Percentiles rank a stretch among this genome's conserved stretches.
phyloP scores from a whole-genome alignment of 148 eudicot species.

The Silene uniflora region DNA sequence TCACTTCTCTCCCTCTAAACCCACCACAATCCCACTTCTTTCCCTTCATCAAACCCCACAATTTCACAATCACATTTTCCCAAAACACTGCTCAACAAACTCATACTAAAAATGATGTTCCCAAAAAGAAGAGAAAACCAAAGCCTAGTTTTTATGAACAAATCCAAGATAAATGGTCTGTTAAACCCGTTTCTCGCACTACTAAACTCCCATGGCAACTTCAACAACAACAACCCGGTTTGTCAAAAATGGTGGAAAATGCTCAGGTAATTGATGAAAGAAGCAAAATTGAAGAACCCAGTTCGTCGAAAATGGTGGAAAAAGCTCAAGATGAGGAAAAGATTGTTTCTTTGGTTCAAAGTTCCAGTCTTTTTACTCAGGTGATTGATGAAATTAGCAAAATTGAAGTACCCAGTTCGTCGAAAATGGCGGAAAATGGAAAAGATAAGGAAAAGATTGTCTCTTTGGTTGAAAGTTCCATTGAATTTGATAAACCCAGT shows the following conservation, averaged over 20 bases:
- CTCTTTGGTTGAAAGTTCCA: background rate
- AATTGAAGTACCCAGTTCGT: slow-evolving; percentile 7
- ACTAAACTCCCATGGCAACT: slow-evolving; percentile 72
- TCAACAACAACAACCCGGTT: slow-evolving; percentile 16
- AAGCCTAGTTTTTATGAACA: slow-evolving; percentile 79
- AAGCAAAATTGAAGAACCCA: background rate
- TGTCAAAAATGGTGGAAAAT: background rate
- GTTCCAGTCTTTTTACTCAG: background rate
- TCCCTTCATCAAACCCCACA: slow-evolving; percentile 29
- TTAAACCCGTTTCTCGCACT: slow-evolving; percentile 37
- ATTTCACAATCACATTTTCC: slow-evolving; percentile 37
- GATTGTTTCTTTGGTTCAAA: slow-evolving; percentile 8
- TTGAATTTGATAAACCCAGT: slow-evolving; percentile 8
- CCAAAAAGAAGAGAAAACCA: slow-evolving; percentile 58
- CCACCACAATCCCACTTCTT: slow-evolving; percentile 5
- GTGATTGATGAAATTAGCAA: background rate
- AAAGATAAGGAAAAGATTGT: no score
- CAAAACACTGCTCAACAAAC: slow-evolving; percentile 21
- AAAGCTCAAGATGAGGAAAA: background rate
- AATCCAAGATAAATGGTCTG: slow-evolving; percentile 80
- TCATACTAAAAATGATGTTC: slow-evolving; percentile 19
- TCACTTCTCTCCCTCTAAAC: slow-evolving; percentile 23
- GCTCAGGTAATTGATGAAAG: no score
- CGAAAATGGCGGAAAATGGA: no score
- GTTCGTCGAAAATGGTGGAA: slow-evolving; percentile 3